Conservation (phyloP, 257 asterid species). For the Ehretia macrophylla region DNA sequence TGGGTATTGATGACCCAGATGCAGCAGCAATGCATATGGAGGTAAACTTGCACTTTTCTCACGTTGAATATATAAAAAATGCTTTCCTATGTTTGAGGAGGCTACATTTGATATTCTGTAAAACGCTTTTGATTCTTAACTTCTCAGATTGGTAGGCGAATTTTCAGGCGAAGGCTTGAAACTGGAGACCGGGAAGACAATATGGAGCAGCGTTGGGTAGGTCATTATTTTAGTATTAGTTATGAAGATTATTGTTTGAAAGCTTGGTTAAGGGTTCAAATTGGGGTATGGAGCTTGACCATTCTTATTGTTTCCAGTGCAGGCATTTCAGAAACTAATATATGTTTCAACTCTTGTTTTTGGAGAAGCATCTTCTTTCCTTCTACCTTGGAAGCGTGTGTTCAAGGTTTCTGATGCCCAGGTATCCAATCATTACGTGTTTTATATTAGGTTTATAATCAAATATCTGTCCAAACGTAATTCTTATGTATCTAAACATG, state of each 20-base stretch:
- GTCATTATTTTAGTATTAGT: constrained; percentile 23
- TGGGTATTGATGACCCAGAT: constrained; percentile 99
- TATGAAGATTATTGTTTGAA: constrained; percentile 5
- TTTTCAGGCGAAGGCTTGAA: constrained; percentile 93
- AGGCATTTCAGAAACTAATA: constrained; percentile 99
- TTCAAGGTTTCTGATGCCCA: constrained; percentile 90
- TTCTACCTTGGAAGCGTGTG: constrained; percentile 98
- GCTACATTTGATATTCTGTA: constrained; percentile 11
- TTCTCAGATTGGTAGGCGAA: constrained; percentile 89
- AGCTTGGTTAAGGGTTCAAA: constrained; percentile 13
- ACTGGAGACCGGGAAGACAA: constrained; percentile 85
- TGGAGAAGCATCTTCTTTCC: constrained; percentile 93
- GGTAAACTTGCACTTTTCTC: constrained; percentile 34
- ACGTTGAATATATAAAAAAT: background rate
- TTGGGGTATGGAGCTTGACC: constrained; percentile 47
- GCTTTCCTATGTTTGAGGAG: constrained; percentile 4
- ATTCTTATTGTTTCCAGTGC: constrained; percentile 55
- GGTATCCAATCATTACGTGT: constrained; percentile 38
- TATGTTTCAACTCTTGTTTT: constrained; percentile 90
- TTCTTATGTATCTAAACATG: background rate
- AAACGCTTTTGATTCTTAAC: constrained; percentile 23
- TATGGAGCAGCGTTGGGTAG: constrained; percentile 79
- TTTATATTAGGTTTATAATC: constrained; percentile 2
- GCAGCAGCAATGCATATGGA: constrained; percentile 99
- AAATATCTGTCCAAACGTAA: background rate